Evolutionary conservation across 345 rosid species (phyloP).

Genomic region (Schrenkiella parvula): DNA sequence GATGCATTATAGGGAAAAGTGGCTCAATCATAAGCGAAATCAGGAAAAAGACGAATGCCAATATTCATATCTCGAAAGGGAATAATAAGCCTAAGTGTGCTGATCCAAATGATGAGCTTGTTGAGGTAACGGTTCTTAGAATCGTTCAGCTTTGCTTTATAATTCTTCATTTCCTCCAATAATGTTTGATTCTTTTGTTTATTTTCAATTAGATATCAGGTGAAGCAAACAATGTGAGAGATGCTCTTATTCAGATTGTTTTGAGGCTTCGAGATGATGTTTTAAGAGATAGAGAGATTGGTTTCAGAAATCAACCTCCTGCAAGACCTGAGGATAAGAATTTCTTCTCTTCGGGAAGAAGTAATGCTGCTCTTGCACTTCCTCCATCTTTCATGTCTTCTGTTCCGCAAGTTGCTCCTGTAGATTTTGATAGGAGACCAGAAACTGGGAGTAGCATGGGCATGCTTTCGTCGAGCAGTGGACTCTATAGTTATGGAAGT

Average conservation of each 20-base stretch:
- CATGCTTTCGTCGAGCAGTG: conserved; percentile 60
- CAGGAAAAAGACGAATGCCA: conserved; percentile 78
- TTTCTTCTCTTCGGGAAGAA: conserved; percentile 48
- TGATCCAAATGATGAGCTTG: conserved; percentile 69
- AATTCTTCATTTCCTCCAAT: background rate
- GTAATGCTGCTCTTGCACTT: conserved; percentile 41
- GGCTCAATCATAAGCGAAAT: conserved; percentile 92
- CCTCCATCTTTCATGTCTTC: conserved; percentile 63
- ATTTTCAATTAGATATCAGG: conserved; percentile 54
- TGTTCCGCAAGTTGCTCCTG: conserved; percentile 55
- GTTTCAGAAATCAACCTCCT: conserved; percentile 44
- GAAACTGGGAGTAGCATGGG: conserved; percentile 61
- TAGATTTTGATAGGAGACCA: conserved; percentile 73
- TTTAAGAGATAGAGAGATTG: conserved; percentile 60
- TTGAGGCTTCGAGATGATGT: conserved; percentile 90
- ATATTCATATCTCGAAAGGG: conserved; percentile 77
- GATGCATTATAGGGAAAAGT: conserved; percentile 89
- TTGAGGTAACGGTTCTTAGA: conserved; percentile 56
- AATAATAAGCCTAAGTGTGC: conserved; percentile 55
- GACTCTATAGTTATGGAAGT: conserved; percentile 73
- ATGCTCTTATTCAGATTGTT: conserved; percentile 86
- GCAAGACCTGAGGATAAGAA: conserved; percentile 43
- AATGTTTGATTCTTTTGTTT: conserved; percentile 7
- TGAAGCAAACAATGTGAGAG: conserved; percentile 68
- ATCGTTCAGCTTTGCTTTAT: background rate